Evolutionary conservation across 441 rosid genomes (phyloP), one percentile per base, ranked within the genome.

Genomic region (Syzygium syzygioides): DNA sequence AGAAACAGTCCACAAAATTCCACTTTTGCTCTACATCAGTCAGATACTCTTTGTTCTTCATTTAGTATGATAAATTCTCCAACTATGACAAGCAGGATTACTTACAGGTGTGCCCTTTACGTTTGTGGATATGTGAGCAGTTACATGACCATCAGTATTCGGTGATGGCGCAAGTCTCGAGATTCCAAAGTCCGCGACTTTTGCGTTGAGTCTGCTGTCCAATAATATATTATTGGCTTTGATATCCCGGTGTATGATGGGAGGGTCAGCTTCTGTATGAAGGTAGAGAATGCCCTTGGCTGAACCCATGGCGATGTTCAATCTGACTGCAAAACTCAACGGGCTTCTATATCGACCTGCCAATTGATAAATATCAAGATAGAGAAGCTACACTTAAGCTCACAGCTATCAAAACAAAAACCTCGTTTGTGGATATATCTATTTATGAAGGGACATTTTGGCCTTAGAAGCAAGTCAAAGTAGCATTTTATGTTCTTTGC

Each of bases 181-280:
- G 86, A 89, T 89, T 79, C 90, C 90, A n/a, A 89, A 89, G 83
- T 89, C 90, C 8, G 90, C 86, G 6, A 89, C 90, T 86, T 89
- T 89, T 15, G 90, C 88, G 20, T 86, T 89, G 9, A 86, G 83
- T 48, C 86, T 89, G 20, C 86, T 54, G 53, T 86, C 90, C 30
- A 89, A 55, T 30, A 89, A 60, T 57, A 89, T 89, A 34, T 89
- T 89, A 56, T 57, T 89, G 30, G 90, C 90, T 86, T 89, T 89
- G 86, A 89, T 89, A 60, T 89, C 90, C 2, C 90, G 90, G 76
- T 89, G 90, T 48, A 89, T 86, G 79, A 89, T 89, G 41, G 90
- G 86, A 54, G 90, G 90, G 76, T 89, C 90, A 30, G 90, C 88
- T 66, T 89, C 90, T 15, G 90, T 89, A 37, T 86, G 90, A 86